These are phyloP conservation scores for Pleurotus giganteus DNA, from an alignment of 768 basidiomycete species.

Conservation along the genomic window DNA sequence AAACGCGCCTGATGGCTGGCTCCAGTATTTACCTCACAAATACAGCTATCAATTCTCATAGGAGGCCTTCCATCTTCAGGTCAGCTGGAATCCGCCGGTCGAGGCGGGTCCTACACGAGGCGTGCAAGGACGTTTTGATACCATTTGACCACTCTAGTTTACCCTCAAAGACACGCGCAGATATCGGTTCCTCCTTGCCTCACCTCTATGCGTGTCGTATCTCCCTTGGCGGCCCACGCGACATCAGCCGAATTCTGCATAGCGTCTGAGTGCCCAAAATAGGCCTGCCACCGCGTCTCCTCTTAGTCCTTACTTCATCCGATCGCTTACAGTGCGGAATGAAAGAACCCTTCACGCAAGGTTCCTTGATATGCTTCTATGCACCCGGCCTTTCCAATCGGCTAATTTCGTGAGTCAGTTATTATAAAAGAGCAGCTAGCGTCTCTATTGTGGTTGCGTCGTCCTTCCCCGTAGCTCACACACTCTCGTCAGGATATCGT, in stretches of 20 bases:
- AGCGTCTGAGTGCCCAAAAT: neutral
- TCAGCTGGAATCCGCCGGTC: slow-evolving; percentile 2
- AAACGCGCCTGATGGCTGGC: neutral
- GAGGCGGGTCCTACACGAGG: slow-evolving; percentile 2
- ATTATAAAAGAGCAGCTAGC: slow-evolving; percentile 2
- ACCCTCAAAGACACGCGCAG: slow-evolving; percentile 2
- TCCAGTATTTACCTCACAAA: slow-evolving; percentile 8
- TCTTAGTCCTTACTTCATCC: slow-evolving; percentile 3
- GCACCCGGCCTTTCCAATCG: slow-evolving; percentile 6
- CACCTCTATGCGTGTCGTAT: neutral
- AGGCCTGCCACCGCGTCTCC: neutral
- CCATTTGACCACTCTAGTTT: neutral
- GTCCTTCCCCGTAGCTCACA: neutral
- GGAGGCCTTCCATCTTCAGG: neutral
- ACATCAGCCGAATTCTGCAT: neutral
- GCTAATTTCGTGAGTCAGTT: slow-evolving; percentile 6
- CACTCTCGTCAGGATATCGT: neutral
- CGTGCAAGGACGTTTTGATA: neutral
- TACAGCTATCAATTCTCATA: neutral
- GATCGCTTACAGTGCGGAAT: slow-evolving; percentile 4
- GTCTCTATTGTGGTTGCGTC: neutral
- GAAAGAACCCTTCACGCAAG: slow-evolving; percentile 3
- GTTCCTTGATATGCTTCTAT: slow-evolving; percentile 7
- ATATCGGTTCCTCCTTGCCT: slow-evolving; percentile 6
- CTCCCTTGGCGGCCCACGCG: neutral